Evolutionary conservation across 805 yeast genomes (phyloP).

Genomic region (Teunomyces pallodes): DNA sequence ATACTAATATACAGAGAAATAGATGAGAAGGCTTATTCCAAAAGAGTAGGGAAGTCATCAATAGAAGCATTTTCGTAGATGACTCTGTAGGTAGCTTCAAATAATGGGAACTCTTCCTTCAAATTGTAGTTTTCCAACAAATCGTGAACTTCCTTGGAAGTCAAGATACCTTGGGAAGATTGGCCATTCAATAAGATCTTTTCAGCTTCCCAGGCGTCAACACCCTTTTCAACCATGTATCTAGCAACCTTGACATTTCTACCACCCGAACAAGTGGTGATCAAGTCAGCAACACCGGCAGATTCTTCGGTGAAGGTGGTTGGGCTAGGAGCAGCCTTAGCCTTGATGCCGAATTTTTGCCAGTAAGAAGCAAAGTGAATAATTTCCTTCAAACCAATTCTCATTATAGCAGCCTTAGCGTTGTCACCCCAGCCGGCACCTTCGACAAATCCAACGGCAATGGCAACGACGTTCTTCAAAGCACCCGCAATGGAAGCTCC

Average conservation of each 20-base stretch:
- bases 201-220: slow-evolving; percentile 78
- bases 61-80: slow-evolving; percentile 73
- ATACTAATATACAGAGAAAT: slow-evolving; percentile 6
- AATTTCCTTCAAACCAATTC: slow-evolving; percentile 90
- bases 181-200: slow-evolving; percentile 88
- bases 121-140: slow-evolving; percentile 56
- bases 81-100: slow-evolving; percentile 77
- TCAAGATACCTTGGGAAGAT: slow-evolving; percentile 92
- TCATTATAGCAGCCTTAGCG: slow-evolving; percentile 96
- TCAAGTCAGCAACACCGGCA: slow-evolving; percentile 97
- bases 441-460: slow-evolving; percentile 96
- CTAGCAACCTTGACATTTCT: slow-evolving; percentile 91
- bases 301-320: slow-evolving; percentile 88
- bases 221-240: slow-evolving; percentile 78
- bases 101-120: slow-evolving; percentile 74
- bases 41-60: slow-evolving; percentile 68
- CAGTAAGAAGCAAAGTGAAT: slow-evolving; percentile 67
- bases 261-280: slow-evolving; percentile 97
- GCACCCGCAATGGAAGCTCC: slow-evolving; percentile 98
- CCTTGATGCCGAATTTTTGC: slow-evolving; percentile 56
- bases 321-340: slow-evolving; percentile 58
- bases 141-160: slow-evolving; percentile 88
- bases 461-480: slow-evolving; percentile 90
- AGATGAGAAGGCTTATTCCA: slow-evolving; percentile 35
- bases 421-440: slow-evolving; percentile 99